These are phyloP conservation scores for Trichoderma atrobrunneum DNA, from an alignment of 2,329 filamentous ascomycete species.

Conservation along the genomic window DNA sequence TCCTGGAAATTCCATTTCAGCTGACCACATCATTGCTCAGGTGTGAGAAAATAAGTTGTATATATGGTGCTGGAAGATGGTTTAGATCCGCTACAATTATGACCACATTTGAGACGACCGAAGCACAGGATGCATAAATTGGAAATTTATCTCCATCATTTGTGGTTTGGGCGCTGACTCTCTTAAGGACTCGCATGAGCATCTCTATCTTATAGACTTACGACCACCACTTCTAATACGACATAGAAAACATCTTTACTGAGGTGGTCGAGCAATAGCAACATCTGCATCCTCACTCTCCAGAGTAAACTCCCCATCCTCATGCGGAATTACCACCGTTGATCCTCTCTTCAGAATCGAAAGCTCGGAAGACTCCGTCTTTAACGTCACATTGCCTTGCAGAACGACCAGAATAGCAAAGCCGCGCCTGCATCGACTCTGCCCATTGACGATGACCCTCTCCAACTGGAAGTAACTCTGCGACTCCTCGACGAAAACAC, in stretches of 20 bases:
- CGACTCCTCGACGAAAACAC: slow-evolving; percentile 17
- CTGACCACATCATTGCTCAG: background rate
- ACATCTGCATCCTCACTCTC: slow-evolving; percentile 18
- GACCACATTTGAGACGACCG: background rate
- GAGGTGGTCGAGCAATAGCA: slow-evolving; percentile 22
- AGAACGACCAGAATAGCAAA: slow-evolving; percentile 23
- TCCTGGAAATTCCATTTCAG: background rate
- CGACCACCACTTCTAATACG: background rate
- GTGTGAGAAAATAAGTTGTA: background rate
- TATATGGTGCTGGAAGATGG: rapidly evolving
- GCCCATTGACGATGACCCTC: slow-evolving; percentile 7
- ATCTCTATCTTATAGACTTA: background rate
- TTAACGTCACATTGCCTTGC: slow-evolving; percentile 1
- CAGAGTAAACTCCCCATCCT: slow-evolving; percentile 19
- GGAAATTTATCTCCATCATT: background rate
- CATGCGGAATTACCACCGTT: slow-evolving; percentile 22
- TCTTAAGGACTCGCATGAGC: background rate
- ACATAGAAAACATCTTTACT: background rate
- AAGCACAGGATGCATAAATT: background rate
- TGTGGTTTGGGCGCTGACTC: background rate
- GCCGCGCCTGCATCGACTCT: slow-evolving; percentile 1
- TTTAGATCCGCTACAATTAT: background rate
- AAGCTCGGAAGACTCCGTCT: background rate
- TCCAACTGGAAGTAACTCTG: slow-evolving; percentile 22
- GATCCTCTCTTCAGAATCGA: slow-evolving; percentile 18